These are phyloP conservation scores for Cryphonectria parasitica DNA, from an alignment of 2,329 filamentous ascomycete genomes.

Conservation along the genomic window DNA sequence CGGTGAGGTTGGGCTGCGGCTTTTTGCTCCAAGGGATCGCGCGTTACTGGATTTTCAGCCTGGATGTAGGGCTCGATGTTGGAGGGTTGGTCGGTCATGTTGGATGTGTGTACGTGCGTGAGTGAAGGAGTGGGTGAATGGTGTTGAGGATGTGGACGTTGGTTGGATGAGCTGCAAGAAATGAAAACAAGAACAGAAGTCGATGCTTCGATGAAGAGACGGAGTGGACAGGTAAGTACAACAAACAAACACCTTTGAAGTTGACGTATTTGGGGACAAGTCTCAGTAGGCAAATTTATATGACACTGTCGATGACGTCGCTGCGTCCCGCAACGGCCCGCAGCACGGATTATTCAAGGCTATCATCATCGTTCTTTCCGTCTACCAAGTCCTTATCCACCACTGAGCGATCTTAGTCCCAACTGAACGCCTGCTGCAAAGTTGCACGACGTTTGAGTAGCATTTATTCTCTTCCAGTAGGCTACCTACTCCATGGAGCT, in stretches of 20 bases:
- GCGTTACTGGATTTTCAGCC: conserved; percentile 23
- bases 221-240: not conserved
- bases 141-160: not conserved
- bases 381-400: not conserved
- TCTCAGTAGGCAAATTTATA: not conserved
- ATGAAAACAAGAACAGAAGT: not conserved
- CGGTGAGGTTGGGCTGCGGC: conserved; percentile 1
- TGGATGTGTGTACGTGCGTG: not conserved
- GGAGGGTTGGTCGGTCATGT: conserved; percentile 27
- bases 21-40: conserved; percentile 24
- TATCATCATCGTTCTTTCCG: not conserved
- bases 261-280: not conserved
- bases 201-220: not conserved
- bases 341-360: not conserved
- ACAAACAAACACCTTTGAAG: not conserved
- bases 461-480: not conserved
- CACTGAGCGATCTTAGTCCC: not conserved
- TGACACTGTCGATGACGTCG: conserved; percentile 29
- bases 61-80: conserved; percentile 29
- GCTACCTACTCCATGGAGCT: too few species aligned
- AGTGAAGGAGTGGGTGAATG: too few species aligned
- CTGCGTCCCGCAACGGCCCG: conserved; percentile 17
- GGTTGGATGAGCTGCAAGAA: not conserved
- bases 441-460: not conserved
- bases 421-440: not conserved